A percentile compares a stretch with the other conserved stretches of the same genome.
phyloP scores from a whole-genome alignment of 2,329 filamentous ascomycete genomes.

The Amylocarpus encephaloides region DNA sequence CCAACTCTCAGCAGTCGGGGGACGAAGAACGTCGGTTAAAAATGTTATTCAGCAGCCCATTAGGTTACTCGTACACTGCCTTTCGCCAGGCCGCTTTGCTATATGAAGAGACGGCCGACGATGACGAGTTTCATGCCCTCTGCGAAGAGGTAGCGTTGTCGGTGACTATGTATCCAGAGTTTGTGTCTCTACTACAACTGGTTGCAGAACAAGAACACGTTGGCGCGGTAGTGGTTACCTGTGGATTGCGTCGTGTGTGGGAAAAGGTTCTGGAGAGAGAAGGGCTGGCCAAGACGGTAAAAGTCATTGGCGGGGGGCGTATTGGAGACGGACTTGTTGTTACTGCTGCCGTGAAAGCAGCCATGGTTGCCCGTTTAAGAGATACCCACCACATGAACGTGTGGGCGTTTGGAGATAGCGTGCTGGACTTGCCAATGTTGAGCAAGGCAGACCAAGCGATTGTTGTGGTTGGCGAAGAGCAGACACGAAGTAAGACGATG shows the following conservation, averaged over 20 bases:
- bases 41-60: conserved; percentile 40
- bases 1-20: background rate
- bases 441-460: conserved; percentile 44
- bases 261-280: conserved; percentile 42
- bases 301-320: conserved; percentile 47
- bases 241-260: conserved; percentile 49
- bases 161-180: conserved; percentile 41
- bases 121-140: conserved; percentile 36
- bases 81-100: conserved; percentile 50
- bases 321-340: conserved; percentile 44
- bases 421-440: conserved; percentile 53
- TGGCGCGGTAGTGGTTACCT: conserved; percentile 46
- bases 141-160: conserved; percentile 40
- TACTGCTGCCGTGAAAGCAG: conserved; percentile 43
- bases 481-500: conserved; percentile 46
- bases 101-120: conserved; percentile 40
- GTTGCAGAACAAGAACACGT: conserved; percentile 33
- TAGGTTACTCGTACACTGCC: conserved; percentile 46
- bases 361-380: conserved; percentile 39
- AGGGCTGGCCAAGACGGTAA: conserved; percentile 37
- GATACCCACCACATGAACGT: conserved; percentile 35
- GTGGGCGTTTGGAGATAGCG: conserved; percentile 55
- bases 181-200: conserved; percentile 38
- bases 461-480: conserved; percentile 47
- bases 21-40: conserved; percentile 32